Conservation (phyloP, 2,329 filamentous ascomycete genomes). For the Colletotrichum euphorbiae region DNA sequence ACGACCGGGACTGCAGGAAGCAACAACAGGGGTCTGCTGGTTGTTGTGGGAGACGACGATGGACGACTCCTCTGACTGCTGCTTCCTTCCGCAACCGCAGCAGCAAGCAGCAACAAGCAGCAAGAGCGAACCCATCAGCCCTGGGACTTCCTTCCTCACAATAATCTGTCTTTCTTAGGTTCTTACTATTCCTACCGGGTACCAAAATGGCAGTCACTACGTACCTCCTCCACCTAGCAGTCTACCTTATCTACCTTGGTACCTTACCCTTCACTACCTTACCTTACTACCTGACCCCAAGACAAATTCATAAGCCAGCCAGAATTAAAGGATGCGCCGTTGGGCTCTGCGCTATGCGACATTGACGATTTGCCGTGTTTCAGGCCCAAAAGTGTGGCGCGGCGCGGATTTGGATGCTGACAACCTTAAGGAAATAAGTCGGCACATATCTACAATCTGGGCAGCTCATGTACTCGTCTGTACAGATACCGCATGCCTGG, state of each 20-base stretch:
- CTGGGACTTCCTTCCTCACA: neutral
- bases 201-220: no score
- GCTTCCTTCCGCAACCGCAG: no score
- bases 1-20: slow-evolving; percentile 10
- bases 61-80: neutral
- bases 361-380: slow-evolving; percentile 26
- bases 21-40: slow-evolving; percentile 26
- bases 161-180: neutral
- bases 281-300: neutral
- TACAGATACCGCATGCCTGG: no score
- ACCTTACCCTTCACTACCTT: no score
- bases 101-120: no score
- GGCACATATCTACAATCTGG: no score
- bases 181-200: neutral
- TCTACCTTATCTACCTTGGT: no score
- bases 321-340: slow-evolving; percentile 2
- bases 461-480: no score
- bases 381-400: slow-evolving; percentile 27
- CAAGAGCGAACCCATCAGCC: no score
- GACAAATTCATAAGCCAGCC: neutral
- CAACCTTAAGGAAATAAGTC: neutral
- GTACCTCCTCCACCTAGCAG: no score
- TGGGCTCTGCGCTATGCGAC: slow-evolving; percentile 11
- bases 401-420: slow-evolving; percentile 7
- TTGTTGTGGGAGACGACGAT: slow-evolving; percentile 27